Percentiles rank a stretch among this genome's conserved stretches.
phyloP scores from a whole-genome alignment of 1,284 basidiomycete genomes.

The Ganoderma sp. region DNA sequence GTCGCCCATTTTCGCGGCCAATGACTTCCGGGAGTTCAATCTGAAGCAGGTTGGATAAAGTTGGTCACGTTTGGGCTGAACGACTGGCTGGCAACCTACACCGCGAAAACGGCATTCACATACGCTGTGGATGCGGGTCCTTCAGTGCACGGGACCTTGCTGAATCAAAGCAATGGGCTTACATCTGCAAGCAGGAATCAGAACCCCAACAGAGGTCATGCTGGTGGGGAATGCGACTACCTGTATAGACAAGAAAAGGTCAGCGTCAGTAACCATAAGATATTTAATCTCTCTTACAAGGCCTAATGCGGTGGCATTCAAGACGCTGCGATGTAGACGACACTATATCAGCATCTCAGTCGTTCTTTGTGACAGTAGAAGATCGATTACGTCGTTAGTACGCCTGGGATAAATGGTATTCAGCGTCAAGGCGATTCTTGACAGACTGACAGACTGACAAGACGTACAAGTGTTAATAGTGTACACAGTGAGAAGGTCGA shows the following conservation, averaged over 20 bases:
- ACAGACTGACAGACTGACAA: too few species aligned
- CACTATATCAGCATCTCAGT: neutral
- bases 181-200: slow-evolving; percentile 3
- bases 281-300: neutral
- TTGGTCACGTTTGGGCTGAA: neutral
- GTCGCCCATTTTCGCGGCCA: neutral
- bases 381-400: neutral
- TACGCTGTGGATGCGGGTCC: neutral
- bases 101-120: neutral
- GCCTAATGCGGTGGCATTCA: neutral
- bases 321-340: neutral
- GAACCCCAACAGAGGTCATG: neutral
- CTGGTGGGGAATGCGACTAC: neutral
- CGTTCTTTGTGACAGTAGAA: neutral
- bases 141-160: neutral
- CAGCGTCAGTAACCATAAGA: neutral
- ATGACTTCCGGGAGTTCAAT: slow-evolving; percentile 1
- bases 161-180: neutral
- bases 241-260: neutral
- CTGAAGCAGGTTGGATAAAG: neutral
- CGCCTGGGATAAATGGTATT: neutral
- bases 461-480: slow-evolving; percentile 1
- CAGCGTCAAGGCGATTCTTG: neutral
- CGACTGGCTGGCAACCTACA: neutral
- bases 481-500: slow-evolving; percentile 4